Conservation (phyloP, 176 grass and related monocot species). For the Hyparrhenia diplandra region DNA sequence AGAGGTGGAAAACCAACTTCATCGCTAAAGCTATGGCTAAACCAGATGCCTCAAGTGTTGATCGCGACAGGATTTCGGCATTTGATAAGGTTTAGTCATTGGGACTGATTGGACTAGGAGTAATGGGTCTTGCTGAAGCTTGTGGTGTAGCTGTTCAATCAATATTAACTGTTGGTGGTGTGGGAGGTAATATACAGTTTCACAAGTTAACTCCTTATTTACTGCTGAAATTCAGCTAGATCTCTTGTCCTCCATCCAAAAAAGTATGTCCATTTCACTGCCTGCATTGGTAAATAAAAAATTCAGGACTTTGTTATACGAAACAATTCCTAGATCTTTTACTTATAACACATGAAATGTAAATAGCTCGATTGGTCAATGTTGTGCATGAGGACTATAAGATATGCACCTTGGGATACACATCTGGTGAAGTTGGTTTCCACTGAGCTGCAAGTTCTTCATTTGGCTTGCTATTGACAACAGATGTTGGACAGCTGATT, state of each 20-base stretch:
- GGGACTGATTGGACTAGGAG: slow-evolving; percentile 71
- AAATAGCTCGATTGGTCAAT: not conserved
- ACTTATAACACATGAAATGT: not conserved
- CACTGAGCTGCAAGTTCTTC: not conserved
- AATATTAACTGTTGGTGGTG: slow-evolving; percentile 94
- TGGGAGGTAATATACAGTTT: slow-evolving; percentile 68
- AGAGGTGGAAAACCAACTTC: slow-evolving; percentile 87
- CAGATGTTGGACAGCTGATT: not conserved
- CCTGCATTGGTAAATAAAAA: not conserved
- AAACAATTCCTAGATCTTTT: not conserved
- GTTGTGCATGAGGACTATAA: not conserved
- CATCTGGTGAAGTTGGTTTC: not conserved
- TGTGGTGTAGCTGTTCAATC: slow-evolving; percentile 87
- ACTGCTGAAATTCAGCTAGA: not conserved
- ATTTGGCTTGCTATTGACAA: not conserved
- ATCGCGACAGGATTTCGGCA: slow-evolving; percentile 64
- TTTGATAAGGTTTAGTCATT: slow-evolving; percentile 76
- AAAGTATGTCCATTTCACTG: not conserved
- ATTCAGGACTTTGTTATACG: not conserved
- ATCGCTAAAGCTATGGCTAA: slow-evolving; percentile 53
- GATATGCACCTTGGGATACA: not conserved
- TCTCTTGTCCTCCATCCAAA: not conserved
- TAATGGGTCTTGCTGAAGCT: slow-evolving; percentile 88
- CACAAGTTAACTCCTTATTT: not conserved
- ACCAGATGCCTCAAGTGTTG: slow-evolving; percentile 32